Evolutionary conservation across 202 grass and related monocot species (phyloP), one percentile per base, ranked within the genome.

Genomic region (Cymbopogon flexuosus): DNA sequence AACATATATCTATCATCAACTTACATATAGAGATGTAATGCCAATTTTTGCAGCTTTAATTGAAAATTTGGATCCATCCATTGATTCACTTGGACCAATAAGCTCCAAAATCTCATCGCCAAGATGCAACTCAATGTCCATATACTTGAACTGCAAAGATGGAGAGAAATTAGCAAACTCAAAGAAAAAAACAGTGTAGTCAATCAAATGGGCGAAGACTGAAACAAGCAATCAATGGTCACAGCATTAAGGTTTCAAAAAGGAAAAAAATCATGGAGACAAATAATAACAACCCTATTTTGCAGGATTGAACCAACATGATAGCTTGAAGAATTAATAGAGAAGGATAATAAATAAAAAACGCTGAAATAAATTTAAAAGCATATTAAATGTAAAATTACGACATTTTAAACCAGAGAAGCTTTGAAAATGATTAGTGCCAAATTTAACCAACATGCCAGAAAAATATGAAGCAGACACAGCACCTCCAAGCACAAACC

Each of bases 1-100:
- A 88, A 79, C 1, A 61, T 65, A 84, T 82, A 79, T 82, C 29
- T 16, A 77, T 65, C 68, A 10, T 66, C 15, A 81, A 90, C 95
- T 97, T 97, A 97, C 95, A 97, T 93, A 97, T 54, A 97, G 79
- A 91, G 90, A 91, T 45, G 89, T 74, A 5, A 83, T 86, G 49
- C 95, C 92, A 77, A 76, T 73, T 78, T 88, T 92, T 76, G 87
- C 81, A 88, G 95, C 95, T 83, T 84, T 97, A 70, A 84, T 47
- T 15, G 88, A 97, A 89, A 97, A 94, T 52, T 86, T 81, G 47
- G 80, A 78, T 63, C 70, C 92, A 77, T 31, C 83, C 21, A 81
- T 65, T 57, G 62, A 51, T 22, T 84, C 65, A 29, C 23, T 72
- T 82, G 68, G 67, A 78, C 67, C 84, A 75, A 84, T 62, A 84